Evolutionary conservation across 495 filamentous ascomycete species (phyloP).

Genomic region (Staphylotrichum tortipilum): DNA sequence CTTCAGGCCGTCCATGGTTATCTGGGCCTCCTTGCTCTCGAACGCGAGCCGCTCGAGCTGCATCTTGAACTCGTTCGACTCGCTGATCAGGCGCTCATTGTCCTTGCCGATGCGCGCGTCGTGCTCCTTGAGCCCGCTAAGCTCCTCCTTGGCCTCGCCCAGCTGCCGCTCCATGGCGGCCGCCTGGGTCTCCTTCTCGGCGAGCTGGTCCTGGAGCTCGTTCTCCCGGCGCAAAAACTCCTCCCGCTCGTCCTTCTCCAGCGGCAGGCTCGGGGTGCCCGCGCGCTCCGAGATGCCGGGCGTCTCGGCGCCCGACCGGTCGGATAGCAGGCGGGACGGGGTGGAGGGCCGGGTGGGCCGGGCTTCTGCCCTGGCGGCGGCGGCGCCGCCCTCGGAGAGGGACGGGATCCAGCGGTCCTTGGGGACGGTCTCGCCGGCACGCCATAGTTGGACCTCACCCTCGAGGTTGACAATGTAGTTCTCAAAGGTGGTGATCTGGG

Average conservation of each 20-base stretch:
- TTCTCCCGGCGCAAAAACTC: constrained; percentile 95
- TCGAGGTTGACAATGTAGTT: constrained; percentile 78
- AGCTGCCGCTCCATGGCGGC: constrained; percentile 67
- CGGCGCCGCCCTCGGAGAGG: constrained; percentile 56
- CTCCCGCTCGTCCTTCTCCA: constrained; percentile 95
- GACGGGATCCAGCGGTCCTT: constrained; percentile 58
- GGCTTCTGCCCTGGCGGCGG: constrained; percentile 49
- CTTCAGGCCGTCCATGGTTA: constrained; percentile 95
- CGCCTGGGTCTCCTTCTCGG: constrained; percentile 82
- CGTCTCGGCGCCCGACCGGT: constrained; percentile 66
- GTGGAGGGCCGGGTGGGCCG: constrained; percentile 63
- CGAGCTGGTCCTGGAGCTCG: constrained; percentile 89
- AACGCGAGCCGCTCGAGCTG: constrained; percentile 90
- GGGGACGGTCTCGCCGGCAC: constrained; percentile 77
- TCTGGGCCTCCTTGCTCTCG: constrained; percentile 90
- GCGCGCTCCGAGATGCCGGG: constrained; percentile 60
- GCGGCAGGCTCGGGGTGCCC: constrained; percentile 72
- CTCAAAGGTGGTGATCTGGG: constrained; percentile 80
- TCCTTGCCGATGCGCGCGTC: constrained; percentile 70
- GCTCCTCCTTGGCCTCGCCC: constrained; percentile 73
- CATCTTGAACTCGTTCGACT: constrained; percentile 90
- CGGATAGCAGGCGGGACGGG: constrained; percentile 69
- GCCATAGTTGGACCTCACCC: constrained; percentile 76
- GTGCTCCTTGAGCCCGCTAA: constrained; percentile 71
- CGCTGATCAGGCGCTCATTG: constrained; percentile 73